Base-by-base conservation (phyloP, 192 early-diverging fungal genomes). In the Podila minutissima region DNA sequence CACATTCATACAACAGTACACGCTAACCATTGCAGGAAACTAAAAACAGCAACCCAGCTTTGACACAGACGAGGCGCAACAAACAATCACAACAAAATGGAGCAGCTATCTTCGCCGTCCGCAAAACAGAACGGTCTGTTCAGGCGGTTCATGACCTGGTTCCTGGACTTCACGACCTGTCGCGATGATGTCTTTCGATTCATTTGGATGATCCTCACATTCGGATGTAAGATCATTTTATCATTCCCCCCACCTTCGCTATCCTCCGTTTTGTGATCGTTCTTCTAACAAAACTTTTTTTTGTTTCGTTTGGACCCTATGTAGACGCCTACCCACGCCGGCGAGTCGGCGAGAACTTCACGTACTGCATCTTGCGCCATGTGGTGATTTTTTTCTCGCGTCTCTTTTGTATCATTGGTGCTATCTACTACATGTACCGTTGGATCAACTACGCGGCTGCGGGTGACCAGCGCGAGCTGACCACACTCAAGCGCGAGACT, bases 301-400 rank as follows among this genome's bases (percentile, higher is more conserved):
- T 58, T 31, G 33, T 50, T 66, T 65, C 48, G 32, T 24, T 37
- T 17, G 12, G 3, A 29, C 19, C 49, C 17, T 41, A 0, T 0
- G 13, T 33, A 79, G 75, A 79, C 38, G 0, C 8, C 2, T 79
- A 72, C 57, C 75, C 75, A 22, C 57, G 61, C 0, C 57, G 49
- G 26, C 69, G 75, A 24, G 60, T 53, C 35, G 75, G 75, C 8
- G 75, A 79, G 35, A 79, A 79, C 60, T 63, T 71, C 26, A 46
- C 15, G 2, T 26, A 71, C 13, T 79, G 75, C 29, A 62, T 68
- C 3, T 5, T 64, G 19, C 59, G 63, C 22, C n/a, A 51, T 5
- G 7, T 59, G n/a, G 53, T 79, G 5, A 68, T 79, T 11, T 28
- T 67, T 10, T 8, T 72, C 26, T n/a, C 66, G 26, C 64, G 75